phyloP scores from a whole-genome alignment of 495 filamentous ascomycete genomes.

The Hypoxylon perforatum region DNA sequence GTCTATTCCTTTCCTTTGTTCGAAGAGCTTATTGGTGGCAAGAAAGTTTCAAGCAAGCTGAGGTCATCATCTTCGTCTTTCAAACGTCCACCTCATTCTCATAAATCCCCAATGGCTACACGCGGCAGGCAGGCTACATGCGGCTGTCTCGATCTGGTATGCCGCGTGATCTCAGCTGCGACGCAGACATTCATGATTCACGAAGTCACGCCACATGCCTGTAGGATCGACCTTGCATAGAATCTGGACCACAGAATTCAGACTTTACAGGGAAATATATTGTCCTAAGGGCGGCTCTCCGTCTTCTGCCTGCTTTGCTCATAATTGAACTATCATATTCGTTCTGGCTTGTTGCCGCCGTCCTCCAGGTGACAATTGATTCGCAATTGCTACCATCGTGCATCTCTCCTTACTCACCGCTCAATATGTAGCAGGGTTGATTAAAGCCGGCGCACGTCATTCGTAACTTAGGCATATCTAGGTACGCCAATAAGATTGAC shows the following conservation, averaged over 20 bases:
- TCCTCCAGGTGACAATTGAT: too few relatives aligned
- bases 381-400: too few relatives aligned
- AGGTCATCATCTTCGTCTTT: conserved; percentile 1
- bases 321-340: too few relatives aligned
- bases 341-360: too few relatives aligned
- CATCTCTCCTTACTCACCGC: too few relatives aligned
- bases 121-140: conserved; percentile 8
- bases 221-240: not conserved
- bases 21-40: conserved; percentile 9
- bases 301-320: too few relatives aligned
- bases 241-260: conserved; percentile 16
- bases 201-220: conserved; percentile 28
- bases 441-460: too few relatives aligned
- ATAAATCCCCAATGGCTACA: not conserved
- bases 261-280: conserved; percentile 1
- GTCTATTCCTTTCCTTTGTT: not conserved
- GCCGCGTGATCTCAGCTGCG: conserved; percentile 26
- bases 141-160: conserved; percentile 31
- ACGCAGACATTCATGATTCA: conserved; percentile 11
- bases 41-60: conserved; percentile 8
- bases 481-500: too few relatives aligned
- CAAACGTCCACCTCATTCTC: not conserved
- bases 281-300: not conserved
- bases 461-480: too few relatives aligned
- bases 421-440: too few relatives aligned